These are phyloP conservation scores for Penicillium sp. DNA, from an alignment of 2,329 filamentous ascomycete genomes.

Conservation along the genomic window DNA sequence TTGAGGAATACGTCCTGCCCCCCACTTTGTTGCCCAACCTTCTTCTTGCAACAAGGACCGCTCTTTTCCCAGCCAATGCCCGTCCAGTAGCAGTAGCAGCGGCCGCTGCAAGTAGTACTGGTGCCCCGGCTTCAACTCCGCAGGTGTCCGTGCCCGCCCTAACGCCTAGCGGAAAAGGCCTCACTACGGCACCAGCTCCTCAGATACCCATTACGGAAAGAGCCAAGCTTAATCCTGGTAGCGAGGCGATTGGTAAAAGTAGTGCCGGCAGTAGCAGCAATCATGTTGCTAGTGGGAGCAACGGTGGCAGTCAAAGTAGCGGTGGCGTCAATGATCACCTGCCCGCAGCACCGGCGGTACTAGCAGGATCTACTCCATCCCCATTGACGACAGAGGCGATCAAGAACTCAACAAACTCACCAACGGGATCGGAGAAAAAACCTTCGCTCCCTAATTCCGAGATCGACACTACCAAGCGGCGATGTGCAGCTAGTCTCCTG, in stretches of 20 bases:
- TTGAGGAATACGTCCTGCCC: constrained; percentile 64
- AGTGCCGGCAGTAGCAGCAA: constrained; percentile 1
- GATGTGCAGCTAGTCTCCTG: constrained; percentile 45
- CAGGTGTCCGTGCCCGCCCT: constrained; percentile 25
- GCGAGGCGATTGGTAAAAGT: constrained; percentile 4
- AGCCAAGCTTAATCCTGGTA: constrained; percentile 2
- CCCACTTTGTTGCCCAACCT: constrained; percentile 65
- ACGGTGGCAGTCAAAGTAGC: background rate
- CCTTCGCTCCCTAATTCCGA: constrained; percentile 28
- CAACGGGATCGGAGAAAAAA: constrained; percentile 15
- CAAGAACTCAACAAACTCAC: constrained; percentile 3
- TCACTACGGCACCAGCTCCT: constrained; percentile 18
- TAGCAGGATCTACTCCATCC: background rate
- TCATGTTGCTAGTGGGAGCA: background rate
- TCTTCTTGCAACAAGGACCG: constrained; percentile 63
- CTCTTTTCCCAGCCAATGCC: constrained; percentile 83
- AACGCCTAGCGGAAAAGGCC: constrained; percentile 22
- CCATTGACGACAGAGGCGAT: constrained; percentile 4
- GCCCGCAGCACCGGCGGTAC: constrained; percentile 13
- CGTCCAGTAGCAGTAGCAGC: constrained; percentile 55
- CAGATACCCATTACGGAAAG: constrained; percentile 12
- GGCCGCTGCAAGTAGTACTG: constrained; percentile 39
- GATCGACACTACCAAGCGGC: constrained; percentile 43
- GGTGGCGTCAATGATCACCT: constrained; percentile 9
- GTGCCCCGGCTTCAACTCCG: constrained; percentile 21